Base-by-base conservation (phyloP, 2,329 filamentous ascomycete genomes). In the Paramyrothecium sp. region DNA sequence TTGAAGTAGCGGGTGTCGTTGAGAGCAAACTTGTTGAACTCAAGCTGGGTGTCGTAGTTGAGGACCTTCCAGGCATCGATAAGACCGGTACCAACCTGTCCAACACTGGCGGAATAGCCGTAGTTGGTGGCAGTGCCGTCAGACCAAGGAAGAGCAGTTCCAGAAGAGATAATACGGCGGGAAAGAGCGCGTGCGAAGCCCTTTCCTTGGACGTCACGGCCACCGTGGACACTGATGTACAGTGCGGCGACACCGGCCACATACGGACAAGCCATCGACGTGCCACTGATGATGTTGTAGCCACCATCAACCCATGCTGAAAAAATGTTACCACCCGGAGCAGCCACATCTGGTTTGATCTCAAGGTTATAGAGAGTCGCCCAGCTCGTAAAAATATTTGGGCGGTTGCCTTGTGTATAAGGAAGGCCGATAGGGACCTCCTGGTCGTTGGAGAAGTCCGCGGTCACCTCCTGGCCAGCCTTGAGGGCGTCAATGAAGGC, bases 201-300 rank as follows among this genome's bases (percentile, higher is more conserved):
- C 33, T 66, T 65, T 20, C 71, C 71, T 49, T 74, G 65, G 2
- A 62, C 57, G 3, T 57, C 56, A 8, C 69, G 70, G 3, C 73
- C 71, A 13, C 73, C 73, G 38, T 67, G 60, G 12, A 62, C 64
- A 8, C 68, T 59, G 53, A 75, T 68, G 49, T 71, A 75, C 17
- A 76, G 65, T 19, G 73, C 73, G 2, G 73, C 72, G 23, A 75
- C 68, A 26, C 77, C 78, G 22, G 78, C 78, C 7, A 79, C 70
- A 55, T 78, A 78, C 2, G 78, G 78, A 51, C 72, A 73, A 3
- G 78, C 74, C 79, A 82, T 81, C 2, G 76, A 80, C 0, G 80
- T 82, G 49, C 80, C 80, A 53, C 72, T 76, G 34, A 77, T 67
- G 8, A 80, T 70, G 3, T 70, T 71, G 54, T 69, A 69, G 7